These are phyloP conservation scores for Ogataea kodamae DNA, from an alignment of 805 yeast species.

Conservation along the genomic window DNA sequence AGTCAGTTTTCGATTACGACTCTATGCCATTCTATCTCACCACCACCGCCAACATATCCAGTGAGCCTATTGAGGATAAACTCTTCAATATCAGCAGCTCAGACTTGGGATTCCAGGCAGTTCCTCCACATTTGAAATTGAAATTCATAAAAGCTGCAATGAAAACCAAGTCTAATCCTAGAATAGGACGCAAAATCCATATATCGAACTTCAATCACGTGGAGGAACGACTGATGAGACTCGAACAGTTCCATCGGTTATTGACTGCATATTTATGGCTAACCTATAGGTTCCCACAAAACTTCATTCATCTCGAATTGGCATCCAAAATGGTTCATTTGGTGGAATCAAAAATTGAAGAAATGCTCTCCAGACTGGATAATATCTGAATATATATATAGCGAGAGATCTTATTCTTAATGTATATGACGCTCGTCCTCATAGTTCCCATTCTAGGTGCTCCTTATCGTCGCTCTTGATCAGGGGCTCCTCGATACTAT, in stretches of 20 bases:
- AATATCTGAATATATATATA: constrained; percentile 2
- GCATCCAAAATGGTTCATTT: constrained; percentile 67
- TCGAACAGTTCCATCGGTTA: constrained; percentile 67
- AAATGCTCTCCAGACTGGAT: constrained; percentile 35
- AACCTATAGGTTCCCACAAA: constrained; percentile 78
- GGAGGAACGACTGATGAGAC: constrained; percentile 31
- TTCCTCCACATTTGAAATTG: constrained; percentile 24
- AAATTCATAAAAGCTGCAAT: constrained; percentile 14
- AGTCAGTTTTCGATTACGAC: constrained; percentile 50
- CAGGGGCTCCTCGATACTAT: constrained; percentile 63
- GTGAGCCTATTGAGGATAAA: constrained; percentile 9
- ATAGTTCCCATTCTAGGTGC: constrained; percentile 48
- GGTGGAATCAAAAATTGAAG: constrained; percentile 60
- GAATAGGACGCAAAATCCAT: constrained; percentile 15
- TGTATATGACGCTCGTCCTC: no score
- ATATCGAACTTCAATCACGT: constrained; percentile 25
- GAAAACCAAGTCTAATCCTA: constrained; percentile 15
- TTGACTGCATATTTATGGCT: constrained; percentile 79
- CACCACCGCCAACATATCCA: constrained; percentile 15
- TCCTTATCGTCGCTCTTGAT: constrained; percentile 39
- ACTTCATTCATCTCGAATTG: constrained; percentile 71
- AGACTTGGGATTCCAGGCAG: constrained; percentile 27
- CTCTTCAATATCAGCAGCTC: constrained; percentile 12
- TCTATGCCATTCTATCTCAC: constrained; percentile 32
- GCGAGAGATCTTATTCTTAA: no score